These are phyloP conservation scores for Colletotrichum paranaense DNA, from an alignment of 2,329 filamentous ascomycete genomes.

Conservation along the genomic window DNA sequence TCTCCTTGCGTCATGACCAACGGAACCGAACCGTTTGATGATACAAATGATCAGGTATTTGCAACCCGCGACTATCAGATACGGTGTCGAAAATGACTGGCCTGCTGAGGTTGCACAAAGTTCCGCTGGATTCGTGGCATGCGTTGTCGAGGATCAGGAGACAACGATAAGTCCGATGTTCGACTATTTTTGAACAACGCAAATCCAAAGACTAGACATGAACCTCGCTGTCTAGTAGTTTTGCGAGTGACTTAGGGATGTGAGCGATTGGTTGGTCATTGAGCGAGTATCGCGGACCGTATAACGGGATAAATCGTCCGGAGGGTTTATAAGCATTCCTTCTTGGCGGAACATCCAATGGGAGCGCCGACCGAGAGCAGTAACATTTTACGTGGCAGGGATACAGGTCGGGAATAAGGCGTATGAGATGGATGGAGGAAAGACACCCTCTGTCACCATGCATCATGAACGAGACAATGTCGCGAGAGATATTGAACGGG, in stretches of 20 bases:
- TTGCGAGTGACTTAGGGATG: neutral
- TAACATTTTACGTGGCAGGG: neutral
- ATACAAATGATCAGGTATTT: neutral
- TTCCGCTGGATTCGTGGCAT: neutral
- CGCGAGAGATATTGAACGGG: neutral
- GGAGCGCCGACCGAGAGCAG: neutral
- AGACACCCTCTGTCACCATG: neutral
- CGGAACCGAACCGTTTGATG: neutral
- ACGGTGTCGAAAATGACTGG: neutral
- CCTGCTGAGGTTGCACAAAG: neutral
- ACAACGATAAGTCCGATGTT: neutral
- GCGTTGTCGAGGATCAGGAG: neutral
- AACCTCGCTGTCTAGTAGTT: neutral
- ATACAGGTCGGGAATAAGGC: neutral
- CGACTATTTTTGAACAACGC: neutral
- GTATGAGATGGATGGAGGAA: neutral
- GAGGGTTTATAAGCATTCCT: neutral
- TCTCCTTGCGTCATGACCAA: slow-evolving; percentile 4
- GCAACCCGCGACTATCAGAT: neutral
- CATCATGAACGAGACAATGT: neutral
- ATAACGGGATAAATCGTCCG: neutral
- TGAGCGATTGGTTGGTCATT: neutral
- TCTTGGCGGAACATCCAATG: neutral
- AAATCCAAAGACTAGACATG: neutral
- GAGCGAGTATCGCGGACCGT: neutral